Conservation (phyloP, 169 alveolate genomes). For the Eimeria praecox region DNA sequence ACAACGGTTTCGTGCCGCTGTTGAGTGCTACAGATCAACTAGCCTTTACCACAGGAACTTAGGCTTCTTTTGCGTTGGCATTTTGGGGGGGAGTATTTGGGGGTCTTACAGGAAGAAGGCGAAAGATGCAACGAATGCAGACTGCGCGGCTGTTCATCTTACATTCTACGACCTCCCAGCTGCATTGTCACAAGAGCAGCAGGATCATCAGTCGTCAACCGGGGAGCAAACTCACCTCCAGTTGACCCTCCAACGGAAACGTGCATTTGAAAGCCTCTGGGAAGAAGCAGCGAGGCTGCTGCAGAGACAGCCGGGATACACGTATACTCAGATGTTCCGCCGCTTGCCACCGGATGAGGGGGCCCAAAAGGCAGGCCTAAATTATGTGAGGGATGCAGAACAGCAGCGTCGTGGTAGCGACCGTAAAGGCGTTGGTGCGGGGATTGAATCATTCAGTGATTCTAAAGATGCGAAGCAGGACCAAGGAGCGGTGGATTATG, state of each 20-base stretch:
- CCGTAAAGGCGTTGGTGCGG: conserved; percentile 60
- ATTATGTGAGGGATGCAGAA: neutral
- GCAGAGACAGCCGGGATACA: conserved; percentile 60
- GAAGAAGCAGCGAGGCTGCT: conserved; percentile 61
- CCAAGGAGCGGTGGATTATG: conserved; percentile 28
- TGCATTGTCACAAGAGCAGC: neutral
- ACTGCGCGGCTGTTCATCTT: conserved; percentile 41
- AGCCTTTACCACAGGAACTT: conserved; percentile 65
- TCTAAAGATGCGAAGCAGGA: neutral
- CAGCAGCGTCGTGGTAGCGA: neutral
- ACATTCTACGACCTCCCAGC: conserved; percentile 36
- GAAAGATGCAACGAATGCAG: conserved; percentile 34
- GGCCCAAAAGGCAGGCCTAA: neutral
- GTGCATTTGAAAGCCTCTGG: conserved; percentile 35
- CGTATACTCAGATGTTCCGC: conserved; percentile 63
- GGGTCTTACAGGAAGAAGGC: conserved; percentile 12
- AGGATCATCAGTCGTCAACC: neutral
- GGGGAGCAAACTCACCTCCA: neutral
- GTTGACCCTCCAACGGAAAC: neutral
- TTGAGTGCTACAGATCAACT: conserved; percentile 41
- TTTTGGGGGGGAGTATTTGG: conserved; percentile 44
- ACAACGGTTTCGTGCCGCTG: neutral
- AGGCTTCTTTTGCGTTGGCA: conserved; percentile 55
- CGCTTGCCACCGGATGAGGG: neutral
- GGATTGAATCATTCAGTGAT: neutral